Evolutionary conservation across 2,329 filamentous ascomycete species (phyloP).

Genomic region (Shiraia bambusicola): DNA sequence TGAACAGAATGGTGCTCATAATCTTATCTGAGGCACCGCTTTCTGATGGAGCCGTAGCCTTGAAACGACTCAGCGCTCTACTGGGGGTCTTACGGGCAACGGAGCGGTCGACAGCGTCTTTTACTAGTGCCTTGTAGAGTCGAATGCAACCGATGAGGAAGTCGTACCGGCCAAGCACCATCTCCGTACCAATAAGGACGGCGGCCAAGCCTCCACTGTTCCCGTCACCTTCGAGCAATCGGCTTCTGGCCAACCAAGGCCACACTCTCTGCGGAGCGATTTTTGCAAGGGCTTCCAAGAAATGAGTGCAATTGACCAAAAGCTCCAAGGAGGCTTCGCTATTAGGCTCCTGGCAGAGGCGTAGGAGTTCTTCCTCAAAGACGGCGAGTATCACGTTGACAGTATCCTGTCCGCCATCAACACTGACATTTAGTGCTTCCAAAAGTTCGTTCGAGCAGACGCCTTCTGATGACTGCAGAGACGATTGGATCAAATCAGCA

Average conservation of each 20-base stretch:
- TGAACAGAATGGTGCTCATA: constrained; percentile 68
- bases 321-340: constrained; percentile 66
- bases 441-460: constrained; percentile 34
- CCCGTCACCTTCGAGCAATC: constrained; percentile 74
- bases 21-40: constrained; percentile 77
- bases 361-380: constrained; percentile 68
- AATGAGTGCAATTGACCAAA: constrained; percentile 74
- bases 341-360: constrained; percentile 55
- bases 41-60: constrained; percentile 54
- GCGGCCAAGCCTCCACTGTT: constrained; percentile 74
- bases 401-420: constrained; percentile 67
- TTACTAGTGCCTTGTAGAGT: constrained; percentile 73
- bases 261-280: constrained; percentile 82
- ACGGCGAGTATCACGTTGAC: constrained; percentile 80
- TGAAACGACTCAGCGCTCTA: constrained; percentile 54
- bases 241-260: constrained; percentile 83
- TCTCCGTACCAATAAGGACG: constrained; percentile 79
- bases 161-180: constrained; percentile 72
- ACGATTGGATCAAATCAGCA: constrained; percentile 63
- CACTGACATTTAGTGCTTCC: constrained; percentile 35
- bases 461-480: constrained; percentile 32
- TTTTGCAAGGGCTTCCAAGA: constrained; percentile 70
- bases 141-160: constrained; percentile 73
- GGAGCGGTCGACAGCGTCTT: constrained; percentile 71
- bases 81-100: constrained; percentile 64